Conservation (phyloP, 2,329 filamentous ascomycete genomes). For the Aulographum hederae region DNA sequence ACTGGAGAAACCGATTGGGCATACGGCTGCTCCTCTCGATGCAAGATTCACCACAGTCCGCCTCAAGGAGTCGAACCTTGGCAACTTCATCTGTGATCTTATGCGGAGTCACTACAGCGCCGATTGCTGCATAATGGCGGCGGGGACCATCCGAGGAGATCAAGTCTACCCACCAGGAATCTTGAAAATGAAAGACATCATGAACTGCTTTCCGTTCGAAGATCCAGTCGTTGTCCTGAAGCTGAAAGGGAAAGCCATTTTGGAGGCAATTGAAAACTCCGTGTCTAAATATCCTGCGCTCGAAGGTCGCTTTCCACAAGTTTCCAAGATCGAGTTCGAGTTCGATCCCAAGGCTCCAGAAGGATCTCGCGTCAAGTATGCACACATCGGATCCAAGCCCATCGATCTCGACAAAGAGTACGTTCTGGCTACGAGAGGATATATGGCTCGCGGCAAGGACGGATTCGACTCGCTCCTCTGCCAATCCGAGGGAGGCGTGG, state of each 20-base stretch:
- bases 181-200: slow-evolving; percentile 61
- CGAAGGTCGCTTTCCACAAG: slow-evolving; percentile 70
- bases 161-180: slow-evolving; percentile 74
- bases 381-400: slow-evolving; percentile 40
- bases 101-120: slow-evolving; percentile 70
- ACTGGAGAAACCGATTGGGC: slow-evolving; percentile 67
- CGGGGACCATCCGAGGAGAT: slow-evolving; percentile 73
- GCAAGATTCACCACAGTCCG: slow-evolving; percentile 73
- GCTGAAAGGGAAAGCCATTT: slow-evolving; percentile 51
- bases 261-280: slow-evolving; percentile 69
- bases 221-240: slow-evolving; percentile 69
- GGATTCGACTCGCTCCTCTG: slow-evolving; percentile 65
- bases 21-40: slow-evolving; percentile 66
- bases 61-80: slow-evolving; percentile 61
- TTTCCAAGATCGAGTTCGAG: slow-evolving; percentile 62
- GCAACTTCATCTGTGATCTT: slow-evolving; percentile 81
- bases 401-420: slow-evolving; percentile 49
- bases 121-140: slow-evolving; percentile 70
- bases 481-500: slow-evolving; percentile 54
- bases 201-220: slow-evolving; percentile 83
- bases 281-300: slow-evolving; percentile 66
- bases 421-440: slow-evolving; percentile 61
- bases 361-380: slow-evolving; percentile 44
- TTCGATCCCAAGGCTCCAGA: slow-evolving; percentile 46
- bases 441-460: slow-evolving; percentile 80